These are phyloP conservation scores for Mikania micrantha DNA, from an alignment of 129 eudicot genomes.

Conservation along the genomic window DNA sequence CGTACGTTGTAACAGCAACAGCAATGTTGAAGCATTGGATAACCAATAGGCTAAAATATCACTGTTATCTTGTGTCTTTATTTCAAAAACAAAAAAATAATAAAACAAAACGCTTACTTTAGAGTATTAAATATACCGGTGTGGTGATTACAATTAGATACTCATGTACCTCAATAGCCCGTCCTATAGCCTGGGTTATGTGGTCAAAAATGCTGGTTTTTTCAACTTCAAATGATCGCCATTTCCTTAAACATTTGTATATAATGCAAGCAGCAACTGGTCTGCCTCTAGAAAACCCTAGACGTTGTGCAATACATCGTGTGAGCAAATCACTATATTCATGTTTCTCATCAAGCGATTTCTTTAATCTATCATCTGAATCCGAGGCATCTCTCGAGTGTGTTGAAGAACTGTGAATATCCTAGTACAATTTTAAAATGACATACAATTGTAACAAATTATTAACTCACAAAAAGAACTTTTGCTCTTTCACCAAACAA, in stretches of 20 bases:
- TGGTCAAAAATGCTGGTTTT: slow-evolving; percentile 84
- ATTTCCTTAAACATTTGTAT: slow-evolving; percentile 84
- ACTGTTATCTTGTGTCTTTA: slow-evolving; percentile 84
- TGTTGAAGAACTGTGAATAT: slow-evolving; percentile 61
- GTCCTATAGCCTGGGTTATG: slow-evolving; percentile 85
- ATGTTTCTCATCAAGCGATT: slow-evolving; percentile 73
- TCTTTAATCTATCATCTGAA: slow-evolving; percentile 72
- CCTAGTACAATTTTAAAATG: slow-evolving; percentile 38
- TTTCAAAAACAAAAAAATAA: slow-evolving; percentile 8
- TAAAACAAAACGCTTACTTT: too few relatives aligned
- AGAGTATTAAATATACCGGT: slow-evolving; percentile 1
- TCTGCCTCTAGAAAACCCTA: slow-evolving; percentile 82
- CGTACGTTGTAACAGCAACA: slow-evolving; percentile 72
- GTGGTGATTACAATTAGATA: slow-evolving; percentile 1
- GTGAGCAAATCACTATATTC: slow-evolving; percentile 89
- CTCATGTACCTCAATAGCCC: slow-evolving; percentile 76
- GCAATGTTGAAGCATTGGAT: slow-evolving; percentile 75
- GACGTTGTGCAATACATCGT: slow-evolving; percentile 76
- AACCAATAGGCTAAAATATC: slow-evolving; percentile 81
- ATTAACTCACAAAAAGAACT: background rate
- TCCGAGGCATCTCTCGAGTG: slow-evolving; percentile 44
- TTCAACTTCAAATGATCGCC: slow-evolving; percentile 93
- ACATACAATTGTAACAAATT: background rate
- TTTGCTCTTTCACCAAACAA: slow-evolving; percentile 27
- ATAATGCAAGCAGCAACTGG: slow-evolving; percentile 94